Evolutionary conservation across 78 protist species (phyloP).

Genomic region (Emiliania huxleyi): DNA sequence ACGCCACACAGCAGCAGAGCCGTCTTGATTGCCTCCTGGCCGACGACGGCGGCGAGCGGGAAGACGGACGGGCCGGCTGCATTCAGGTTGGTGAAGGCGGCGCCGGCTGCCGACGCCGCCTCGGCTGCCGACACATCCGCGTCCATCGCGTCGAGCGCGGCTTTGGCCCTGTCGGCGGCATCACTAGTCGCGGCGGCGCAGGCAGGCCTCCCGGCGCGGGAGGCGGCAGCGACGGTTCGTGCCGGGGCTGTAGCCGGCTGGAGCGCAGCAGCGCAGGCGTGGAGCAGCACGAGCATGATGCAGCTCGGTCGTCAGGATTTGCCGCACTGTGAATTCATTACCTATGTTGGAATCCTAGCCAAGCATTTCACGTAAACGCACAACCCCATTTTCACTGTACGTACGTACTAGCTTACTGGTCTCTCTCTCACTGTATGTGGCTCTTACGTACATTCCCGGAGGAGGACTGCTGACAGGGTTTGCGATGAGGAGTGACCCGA

Average conservation of each 20-base stretch:
- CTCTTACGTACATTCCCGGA: too few species aligned
- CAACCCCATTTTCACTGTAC: too few species aligned
- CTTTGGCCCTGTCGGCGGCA: not conserved
- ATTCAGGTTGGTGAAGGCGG: not conserved
- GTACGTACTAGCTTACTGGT: too few species aligned
- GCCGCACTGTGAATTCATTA: too few species aligned
- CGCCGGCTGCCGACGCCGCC: not conserved
- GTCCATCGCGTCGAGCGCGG: not conserved
- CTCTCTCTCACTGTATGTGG: too few species aligned
- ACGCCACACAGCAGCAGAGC: slow-evolving; percentile 22
- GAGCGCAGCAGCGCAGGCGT: not conserved
- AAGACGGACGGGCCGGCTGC: not conserved
- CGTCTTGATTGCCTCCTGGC: slow-evolving; percentile 27
- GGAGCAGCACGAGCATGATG: too few species aligned
- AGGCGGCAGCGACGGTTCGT: not conserved
- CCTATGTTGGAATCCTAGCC: too few species aligned
- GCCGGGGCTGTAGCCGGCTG: too few species aligned
- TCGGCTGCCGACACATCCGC: not conserved
- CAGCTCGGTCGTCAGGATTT: too few species aligned
- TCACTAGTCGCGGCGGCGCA: not conserved
- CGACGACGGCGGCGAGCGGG: slow-evolving; percentile 35
- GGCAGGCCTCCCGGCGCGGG: not conserved
- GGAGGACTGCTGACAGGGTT: too few species aligned
- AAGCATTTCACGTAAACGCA: too few species aligned
- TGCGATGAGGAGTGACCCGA: too few species aligned